phyloP scores from a whole-genome alignment of 257 asterid genomes.

The Leonotis leonurus region DNA sequence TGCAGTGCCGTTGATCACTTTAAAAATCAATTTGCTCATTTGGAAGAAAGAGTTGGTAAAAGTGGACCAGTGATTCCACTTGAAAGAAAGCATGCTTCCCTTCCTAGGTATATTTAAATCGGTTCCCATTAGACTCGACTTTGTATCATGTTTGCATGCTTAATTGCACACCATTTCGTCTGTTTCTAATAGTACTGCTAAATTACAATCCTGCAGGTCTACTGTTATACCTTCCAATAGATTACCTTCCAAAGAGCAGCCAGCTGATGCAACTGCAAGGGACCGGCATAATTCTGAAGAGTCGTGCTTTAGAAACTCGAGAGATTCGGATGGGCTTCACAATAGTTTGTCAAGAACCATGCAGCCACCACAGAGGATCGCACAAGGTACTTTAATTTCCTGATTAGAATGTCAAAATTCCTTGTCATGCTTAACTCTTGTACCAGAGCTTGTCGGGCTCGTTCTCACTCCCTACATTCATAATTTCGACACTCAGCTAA shows the following conservation, averaged over 20 bases:
- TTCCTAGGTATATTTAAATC: slow-evolving; percentile 50
- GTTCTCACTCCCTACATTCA: background rate
- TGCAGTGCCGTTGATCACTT: slow-evolving; percentile 80
- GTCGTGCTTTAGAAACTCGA: slow-evolving; percentile 37
- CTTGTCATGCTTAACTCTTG: background rate
- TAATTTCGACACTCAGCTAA: slow-evolving; percentile 33
- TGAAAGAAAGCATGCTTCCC: slow-evolving; percentile 74
- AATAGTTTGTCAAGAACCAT: slow-evolving; percentile 39
- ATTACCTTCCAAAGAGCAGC: slow-evolving; percentile 47
- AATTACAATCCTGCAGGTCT: slow-evolving; percentile 36
- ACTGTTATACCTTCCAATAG: slow-evolving; percentile 58
- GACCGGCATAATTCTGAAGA: slow-evolving; percentile 47
- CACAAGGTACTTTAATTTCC: slow-evolving; percentile 39
- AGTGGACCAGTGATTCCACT: slow-evolving; percentile 45
- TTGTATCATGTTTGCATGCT: background rate
- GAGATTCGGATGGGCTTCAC: slow-evolving; percentile 43
- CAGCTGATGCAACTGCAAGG: slow-evolving; percentile 28
- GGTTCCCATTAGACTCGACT: background rate
- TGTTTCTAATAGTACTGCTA: background rate
- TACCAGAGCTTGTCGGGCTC: background rate
- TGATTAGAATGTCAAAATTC: background rate
- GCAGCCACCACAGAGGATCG: slow-evolving; percentile 50
- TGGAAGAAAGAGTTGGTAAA: slow-evolving; percentile 66
- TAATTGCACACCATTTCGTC: background rate
- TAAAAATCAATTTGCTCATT: slow-evolving; percentile 64